These are phyloP conservation scores for Marasmius tenuissimus DNA, from an alignment of 1,284 basidiomycete genomes.

Conservation along the genomic window DNA sequence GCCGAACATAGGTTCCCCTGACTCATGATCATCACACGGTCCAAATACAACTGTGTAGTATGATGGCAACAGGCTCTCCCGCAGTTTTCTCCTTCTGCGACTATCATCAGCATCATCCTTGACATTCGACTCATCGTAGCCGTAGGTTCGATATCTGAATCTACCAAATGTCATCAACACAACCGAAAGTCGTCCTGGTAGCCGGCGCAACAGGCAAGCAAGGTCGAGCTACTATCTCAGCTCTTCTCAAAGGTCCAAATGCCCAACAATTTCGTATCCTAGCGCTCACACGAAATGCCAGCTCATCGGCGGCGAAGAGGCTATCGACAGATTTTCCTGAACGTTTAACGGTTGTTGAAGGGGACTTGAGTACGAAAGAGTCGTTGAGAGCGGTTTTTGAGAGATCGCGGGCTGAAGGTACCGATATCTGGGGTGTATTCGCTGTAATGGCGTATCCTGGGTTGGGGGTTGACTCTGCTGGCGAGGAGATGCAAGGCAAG, in stretches of 20 bases:
- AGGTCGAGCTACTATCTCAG: conserved; percentile 2
- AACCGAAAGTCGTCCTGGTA: conserved; percentile 4
- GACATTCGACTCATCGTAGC: background rate
- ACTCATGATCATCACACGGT: no score
- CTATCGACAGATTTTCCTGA: conserved; percentile 26
- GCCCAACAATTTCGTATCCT: conserved; percentile 30
- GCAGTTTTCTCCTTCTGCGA: no score
- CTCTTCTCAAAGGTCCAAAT: background rate
- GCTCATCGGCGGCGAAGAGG: conserved; percentile 26
- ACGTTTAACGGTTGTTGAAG: conserved; percentile 19
- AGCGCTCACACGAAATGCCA: conserved; percentile 38
- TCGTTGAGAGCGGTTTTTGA: conserved; percentile 36
- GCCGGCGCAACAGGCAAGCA: conserved; percentile 10
- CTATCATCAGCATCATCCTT: no score
- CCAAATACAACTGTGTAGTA: no score
- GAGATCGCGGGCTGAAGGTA: conserved; percentile 13
- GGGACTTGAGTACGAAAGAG: conserved; percentile 29
- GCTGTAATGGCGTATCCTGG: conserved; percentile 39
- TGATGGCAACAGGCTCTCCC: no score
- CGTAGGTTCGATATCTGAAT: background rate
- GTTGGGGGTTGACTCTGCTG: conserved; percentile 36
- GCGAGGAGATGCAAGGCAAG: conserved; percentile 41
- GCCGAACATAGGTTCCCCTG: no score
- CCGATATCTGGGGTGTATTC: conserved; percentile 38
- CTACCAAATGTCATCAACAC: background rate